These are phyloP conservation scores for Solanum phureja DNA, from an alignment of 257 asterid species.

Conservation along the genomic window DNA sequence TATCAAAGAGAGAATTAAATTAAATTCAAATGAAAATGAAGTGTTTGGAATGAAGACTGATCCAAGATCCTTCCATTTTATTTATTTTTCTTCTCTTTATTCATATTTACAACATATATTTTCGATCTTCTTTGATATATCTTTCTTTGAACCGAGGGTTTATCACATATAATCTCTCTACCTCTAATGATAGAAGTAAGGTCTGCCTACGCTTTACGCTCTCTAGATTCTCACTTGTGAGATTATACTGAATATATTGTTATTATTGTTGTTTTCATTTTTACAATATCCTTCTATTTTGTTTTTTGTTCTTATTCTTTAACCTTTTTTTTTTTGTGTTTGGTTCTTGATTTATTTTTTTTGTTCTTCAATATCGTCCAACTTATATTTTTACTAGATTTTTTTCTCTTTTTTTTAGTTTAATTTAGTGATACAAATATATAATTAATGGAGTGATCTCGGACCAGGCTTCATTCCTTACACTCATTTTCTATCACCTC, in stretches of 20 bases:
- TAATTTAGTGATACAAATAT: not conserved
- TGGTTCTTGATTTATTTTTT: not conserved
- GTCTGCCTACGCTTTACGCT: rapidly evolving
- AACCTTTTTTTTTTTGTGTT: not conserved
- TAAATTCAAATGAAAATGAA: slow-evolving; percentile 17
- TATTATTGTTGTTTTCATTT: not conserved
- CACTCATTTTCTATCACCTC: slow-evolving; percentile 23
- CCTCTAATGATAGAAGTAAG: no score
- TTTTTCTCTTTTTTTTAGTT: not conserved
- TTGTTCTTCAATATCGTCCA: not conserved
- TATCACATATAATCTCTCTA: not conserved
- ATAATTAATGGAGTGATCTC: slow-evolving; percentile 27
- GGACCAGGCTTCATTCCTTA: slow-evolving; percentile 97
- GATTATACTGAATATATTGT: not conserved
- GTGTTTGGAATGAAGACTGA: slow-evolving; percentile 85
- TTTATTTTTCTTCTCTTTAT: not conserved
- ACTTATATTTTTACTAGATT: not conserved
- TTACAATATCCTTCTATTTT: not conserved
- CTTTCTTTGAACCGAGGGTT: not conserved
- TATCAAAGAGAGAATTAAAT: slow-evolving; percentile 2
- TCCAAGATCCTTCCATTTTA: slow-evolving; percentile 25
- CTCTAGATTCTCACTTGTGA: rapidly evolving
- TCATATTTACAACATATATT: not conserved
- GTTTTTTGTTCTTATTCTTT: not conserved
- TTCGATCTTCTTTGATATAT: not conserved